These are phyloP conservation scores for Cucumis melo DNA, from an alignment of 306 rosid genomes.

Conservation along the genomic window DNA sequence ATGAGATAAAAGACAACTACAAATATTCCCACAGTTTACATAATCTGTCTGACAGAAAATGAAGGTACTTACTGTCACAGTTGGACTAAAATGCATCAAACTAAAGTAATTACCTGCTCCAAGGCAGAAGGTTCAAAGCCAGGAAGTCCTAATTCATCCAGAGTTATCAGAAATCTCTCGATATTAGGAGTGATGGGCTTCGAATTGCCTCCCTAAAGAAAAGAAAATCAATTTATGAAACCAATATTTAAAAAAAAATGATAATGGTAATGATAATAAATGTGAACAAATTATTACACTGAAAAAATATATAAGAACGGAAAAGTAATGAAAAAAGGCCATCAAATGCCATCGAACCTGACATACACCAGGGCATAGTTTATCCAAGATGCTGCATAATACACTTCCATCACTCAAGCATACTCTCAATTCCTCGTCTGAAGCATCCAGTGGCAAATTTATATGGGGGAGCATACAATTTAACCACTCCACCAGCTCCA, in stretches of 20 bases:
- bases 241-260: constrained; percentile 5
- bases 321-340: not conserved
- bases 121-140: constrained; percentile 62
- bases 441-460: constrained; percentile 53
- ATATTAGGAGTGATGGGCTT: constrained; percentile 24
- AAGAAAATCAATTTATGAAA: not conserved
- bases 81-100: not conserved
- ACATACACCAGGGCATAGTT: constrained; percentile 52
- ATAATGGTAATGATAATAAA: not conserved
- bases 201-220: constrained; percentile 40
- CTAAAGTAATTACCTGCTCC: constrained; percentile 52
- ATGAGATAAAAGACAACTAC: not conserved
- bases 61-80: not conserved
- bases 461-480: constrained; percentile 58
- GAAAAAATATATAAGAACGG: not conserved
- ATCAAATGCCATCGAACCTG: constrained; percentile 29
- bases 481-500: constrained; percentile 65
- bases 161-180: constrained; percentile 51
- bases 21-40: not conserved
- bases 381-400: constrained; percentile 60
- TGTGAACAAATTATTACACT: not conserved
- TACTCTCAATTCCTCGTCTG: constrained; percentile 62
- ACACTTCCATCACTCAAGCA: constrained; percentile 68
- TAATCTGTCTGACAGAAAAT: not conserved
- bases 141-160: constrained; percentile 73